Conservation (phyloP, 2,329 filamentous ascomycete species). For the Sphaerulina musiva region DNA sequence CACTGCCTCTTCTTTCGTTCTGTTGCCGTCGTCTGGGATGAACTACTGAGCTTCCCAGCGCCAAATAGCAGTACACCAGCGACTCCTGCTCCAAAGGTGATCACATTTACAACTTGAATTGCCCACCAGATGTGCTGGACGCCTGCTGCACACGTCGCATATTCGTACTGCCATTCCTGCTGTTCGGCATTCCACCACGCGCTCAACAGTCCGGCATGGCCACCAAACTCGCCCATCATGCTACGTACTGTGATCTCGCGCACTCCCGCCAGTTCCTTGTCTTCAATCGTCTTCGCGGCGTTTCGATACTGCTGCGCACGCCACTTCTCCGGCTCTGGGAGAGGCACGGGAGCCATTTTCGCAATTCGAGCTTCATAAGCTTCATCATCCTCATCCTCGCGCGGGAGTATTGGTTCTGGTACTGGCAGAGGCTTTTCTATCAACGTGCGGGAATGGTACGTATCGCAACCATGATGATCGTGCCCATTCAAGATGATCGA, state of each 20-base stretch:
- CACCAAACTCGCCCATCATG: slow-evolving; percentile 97
- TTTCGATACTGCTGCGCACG: slow-evolving; percentile 14
- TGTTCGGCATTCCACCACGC: slow-evolving; percentile 74
- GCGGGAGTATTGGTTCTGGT: not conserved
- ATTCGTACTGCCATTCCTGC: slow-evolving; percentile 77
- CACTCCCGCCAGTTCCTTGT: slow-evolving; percentile 50
- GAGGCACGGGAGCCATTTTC: not conserved
- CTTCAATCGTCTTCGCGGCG: slow-evolving; percentile 8
- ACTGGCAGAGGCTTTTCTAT: not conserved
- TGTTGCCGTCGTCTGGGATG: not conserved
- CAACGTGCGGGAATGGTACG: slow-evolving; percentile 52
- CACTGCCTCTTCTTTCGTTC: not conserved
- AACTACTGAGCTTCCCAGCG: not conserved
- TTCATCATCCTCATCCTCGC: not conserved
- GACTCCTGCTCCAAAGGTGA: slow-evolving; percentile 35
- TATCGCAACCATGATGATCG: slow-evolving; percentile 91
- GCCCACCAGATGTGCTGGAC: slow-evolving; percentile 93
- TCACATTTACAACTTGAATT: slow-evolving; percentile 67
- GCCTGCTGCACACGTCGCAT: slow-evolving; percentile 69
- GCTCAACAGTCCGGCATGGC: slow-evolving; percentile 81
- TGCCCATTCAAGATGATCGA: slow-evolving; percentile 87
- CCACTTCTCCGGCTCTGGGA: slow-evolving; percentile 19
- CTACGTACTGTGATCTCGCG: slow-evolving; percentile 89
- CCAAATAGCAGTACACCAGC: not conserved
- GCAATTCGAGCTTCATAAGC: not conserved